phyloP scores from a whole-genome alignment of 1,139 yeast genomes.

The Debaryomyces udenii region DNA sequence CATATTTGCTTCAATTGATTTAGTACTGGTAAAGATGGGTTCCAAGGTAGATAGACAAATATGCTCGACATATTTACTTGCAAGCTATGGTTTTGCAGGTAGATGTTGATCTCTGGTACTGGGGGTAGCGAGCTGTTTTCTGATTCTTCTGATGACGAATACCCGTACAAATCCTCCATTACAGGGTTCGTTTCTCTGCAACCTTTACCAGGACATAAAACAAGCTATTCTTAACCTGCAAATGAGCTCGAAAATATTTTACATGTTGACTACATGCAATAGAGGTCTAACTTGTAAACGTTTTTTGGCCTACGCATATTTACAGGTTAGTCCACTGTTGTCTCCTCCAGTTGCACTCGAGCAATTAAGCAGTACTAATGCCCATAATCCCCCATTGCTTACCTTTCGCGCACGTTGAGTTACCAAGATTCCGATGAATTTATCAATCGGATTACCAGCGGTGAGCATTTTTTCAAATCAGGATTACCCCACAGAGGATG shows the following conservation, averaged over 20 bases:
- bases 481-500: constrained; percentile 1
- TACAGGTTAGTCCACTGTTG: too few relatives aligned
- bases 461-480: too few relatives aligned
- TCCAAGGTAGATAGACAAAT: constrained; percentile 20
- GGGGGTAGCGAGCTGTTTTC: constrained; percentile 8
- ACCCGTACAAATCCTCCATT: constrained; percentile 15
- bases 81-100: constrained; percentile 18
- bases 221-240: constrained; percentile 1
- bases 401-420: too few relatives aligned
- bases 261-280: neutral
- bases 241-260: neutral
- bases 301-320: neutral
- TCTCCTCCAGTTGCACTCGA: too few relatives aligned
- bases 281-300: neutral
- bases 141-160: constrained; percentile 13
- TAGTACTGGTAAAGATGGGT: constrained; percentile 15
- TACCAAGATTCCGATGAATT: too few relatives aligned
- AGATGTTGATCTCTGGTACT: constrained; percentile 13
- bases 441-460: too few relatives aligned
- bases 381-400: too few relatives aligned
- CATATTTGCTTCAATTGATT: constrained; percentile 12
- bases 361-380: too few relatives aligned
- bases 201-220: constrained; percentile 1
- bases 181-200: neutral
- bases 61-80: constrained; percentile 16